These are phyloP conservation scores for Leccinum variabile DNA, from an alignment of 1,284 basidiomycete genomes.

Conservation along the genomic window DNA sequence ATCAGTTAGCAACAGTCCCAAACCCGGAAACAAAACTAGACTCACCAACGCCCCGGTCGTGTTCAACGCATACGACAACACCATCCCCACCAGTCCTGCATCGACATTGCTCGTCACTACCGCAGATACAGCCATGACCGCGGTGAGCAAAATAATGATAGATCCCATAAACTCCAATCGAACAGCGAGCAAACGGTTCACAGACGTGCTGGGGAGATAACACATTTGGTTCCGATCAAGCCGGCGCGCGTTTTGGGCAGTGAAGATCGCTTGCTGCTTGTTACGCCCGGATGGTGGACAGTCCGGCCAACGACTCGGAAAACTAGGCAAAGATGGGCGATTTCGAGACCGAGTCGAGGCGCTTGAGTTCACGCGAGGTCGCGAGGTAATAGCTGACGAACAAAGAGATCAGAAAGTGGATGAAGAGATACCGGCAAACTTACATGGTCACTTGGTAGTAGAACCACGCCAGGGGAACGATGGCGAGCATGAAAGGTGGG, in stretches of 20 bases:
- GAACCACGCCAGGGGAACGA: conserved; percentile 75
- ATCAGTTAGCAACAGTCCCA: background rate
- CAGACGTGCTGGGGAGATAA: conserved; percentile 69
- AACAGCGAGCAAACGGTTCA: conserved; percentile 81
- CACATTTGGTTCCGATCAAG: conserved; percentile 85
- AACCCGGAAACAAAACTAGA: background rate
- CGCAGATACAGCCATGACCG: conserved; percentile 67
- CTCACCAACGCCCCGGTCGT: conserved; percentile 73
- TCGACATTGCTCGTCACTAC: conserved; percentile 77
- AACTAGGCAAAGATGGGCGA: conserved; percentile 93
- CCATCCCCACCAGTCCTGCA: conserved; percentile 89
- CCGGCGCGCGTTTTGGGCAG: conserved; percentile 73
- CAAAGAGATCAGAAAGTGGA: conserved; percentile 1
- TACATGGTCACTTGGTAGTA: conserved; percentile 79
- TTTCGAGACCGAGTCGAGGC: conserved; percentile 86
- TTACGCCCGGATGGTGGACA: conserved; percentile 85
- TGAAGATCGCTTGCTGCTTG: conserved; percentile 72
- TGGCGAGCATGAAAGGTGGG: conserved; percentile 77
- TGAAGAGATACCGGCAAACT: conserved; percentile 13
- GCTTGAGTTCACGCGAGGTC: conserved; percentile 89
- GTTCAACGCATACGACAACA: conserved; percentile 83
- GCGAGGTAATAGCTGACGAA: conserved; percentile 79
- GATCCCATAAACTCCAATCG: conserved; percentile 84
- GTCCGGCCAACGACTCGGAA: conserved; percentile 82
- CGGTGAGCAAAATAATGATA: conserved; percentile 77